These are phyloP conservation scores for Tephrocybe sp. DNA, from an alignment of 768 basidiomycete species.

Conservation along the genomic window DNA sequence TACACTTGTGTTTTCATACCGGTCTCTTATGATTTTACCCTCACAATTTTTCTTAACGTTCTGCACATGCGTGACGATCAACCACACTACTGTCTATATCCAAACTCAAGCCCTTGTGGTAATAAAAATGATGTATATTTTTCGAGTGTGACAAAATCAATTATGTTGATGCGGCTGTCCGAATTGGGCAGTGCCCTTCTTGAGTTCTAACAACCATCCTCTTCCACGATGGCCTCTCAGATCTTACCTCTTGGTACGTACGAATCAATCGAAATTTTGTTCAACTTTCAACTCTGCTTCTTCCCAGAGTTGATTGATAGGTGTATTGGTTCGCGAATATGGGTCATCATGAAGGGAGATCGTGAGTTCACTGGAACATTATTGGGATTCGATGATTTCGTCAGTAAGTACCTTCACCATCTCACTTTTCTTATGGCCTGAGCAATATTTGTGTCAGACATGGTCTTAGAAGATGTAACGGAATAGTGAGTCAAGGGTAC, in stretches of 20 bases:
- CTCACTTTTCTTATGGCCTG: neutral
- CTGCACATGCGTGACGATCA: conserved; percentile 7
- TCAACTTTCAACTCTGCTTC: neutral
- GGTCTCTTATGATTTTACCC: conserved; percentile 15
- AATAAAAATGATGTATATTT: conserved; percentile 1
- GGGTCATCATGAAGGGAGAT: conserved; percentile 98
- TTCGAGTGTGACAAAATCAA: neutral
- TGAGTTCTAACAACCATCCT: neutral
- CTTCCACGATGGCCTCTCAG: conserved; percentile 75
- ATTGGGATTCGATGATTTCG: conserved; percentile 97
- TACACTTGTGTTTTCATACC: conserved; percentile 4
- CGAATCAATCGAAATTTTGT: conserved; percentile 8
- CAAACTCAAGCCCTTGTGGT: neutral
- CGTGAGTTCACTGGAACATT: conserved; percentile 95
- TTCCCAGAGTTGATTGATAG: conserved; percentile 96
- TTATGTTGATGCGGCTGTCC: neutral
- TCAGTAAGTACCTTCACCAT: conserved; percentile 70
- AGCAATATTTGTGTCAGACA: conserved; percentile 49
- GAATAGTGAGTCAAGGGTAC: conserved; percentile 73
- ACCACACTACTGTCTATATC: conserved; percentile 2
- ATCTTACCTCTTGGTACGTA: conserved; percentile 90
- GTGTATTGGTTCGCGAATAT: conserved; percentile 95
- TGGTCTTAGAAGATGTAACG: conserved; percentile 95
- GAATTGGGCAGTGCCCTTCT: neutral
- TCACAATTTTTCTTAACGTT: conserved; percentile 7